Conservation (phyloP, 495 filamentous ascomycete species). For the Aspergillus ostianus region DNA sequence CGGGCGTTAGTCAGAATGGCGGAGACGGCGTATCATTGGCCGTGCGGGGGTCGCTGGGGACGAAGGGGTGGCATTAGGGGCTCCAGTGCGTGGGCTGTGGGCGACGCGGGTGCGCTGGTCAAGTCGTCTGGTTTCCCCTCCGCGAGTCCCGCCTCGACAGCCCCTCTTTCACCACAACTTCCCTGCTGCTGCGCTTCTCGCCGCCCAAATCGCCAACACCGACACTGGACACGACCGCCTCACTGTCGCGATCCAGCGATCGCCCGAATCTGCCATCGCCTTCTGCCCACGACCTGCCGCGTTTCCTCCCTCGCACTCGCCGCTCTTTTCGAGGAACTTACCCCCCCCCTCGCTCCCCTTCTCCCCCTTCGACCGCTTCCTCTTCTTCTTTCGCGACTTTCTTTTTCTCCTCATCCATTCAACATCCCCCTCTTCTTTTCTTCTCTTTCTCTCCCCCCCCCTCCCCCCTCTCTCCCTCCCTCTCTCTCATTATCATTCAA, state of each 20-base stretch:
- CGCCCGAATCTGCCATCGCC: conserved; percentile 19
- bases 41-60: background rate
- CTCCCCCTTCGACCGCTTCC: conserved; percentile 22
- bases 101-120: background rate
- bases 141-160: conserved; percentile 21
- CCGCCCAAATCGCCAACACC: conserved; percentile 20
- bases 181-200: conserved; percentile 16
- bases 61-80: conserved; percentile 14
- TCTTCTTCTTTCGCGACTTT: conserved; percentile 29
- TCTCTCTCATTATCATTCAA: conserved; percentile 35
- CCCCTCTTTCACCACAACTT: conserved; percentile 20
- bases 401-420: conserved; percentile 26
- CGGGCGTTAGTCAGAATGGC: conserved; percentile 23
- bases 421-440: conserved; percentile 28
- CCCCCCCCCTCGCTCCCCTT: conserved; percentile 23
- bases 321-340: background rate
- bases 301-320: conserved; percentile 18
- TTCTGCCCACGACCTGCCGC: conserved; percentile 26
- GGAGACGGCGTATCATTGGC: conserved; percentile 12
- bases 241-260: conserved; percentile 30
- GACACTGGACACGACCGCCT: conserved; percentile 27
- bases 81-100: conserved; percentile 21
- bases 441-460: conserved; percentile 26
- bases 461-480: conserved; percentile 33
- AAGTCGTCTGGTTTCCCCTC: conserved; percentile 21